Conservation (phyloP, 208 protist genomes). For the Crithidia expoeki region DNA sequence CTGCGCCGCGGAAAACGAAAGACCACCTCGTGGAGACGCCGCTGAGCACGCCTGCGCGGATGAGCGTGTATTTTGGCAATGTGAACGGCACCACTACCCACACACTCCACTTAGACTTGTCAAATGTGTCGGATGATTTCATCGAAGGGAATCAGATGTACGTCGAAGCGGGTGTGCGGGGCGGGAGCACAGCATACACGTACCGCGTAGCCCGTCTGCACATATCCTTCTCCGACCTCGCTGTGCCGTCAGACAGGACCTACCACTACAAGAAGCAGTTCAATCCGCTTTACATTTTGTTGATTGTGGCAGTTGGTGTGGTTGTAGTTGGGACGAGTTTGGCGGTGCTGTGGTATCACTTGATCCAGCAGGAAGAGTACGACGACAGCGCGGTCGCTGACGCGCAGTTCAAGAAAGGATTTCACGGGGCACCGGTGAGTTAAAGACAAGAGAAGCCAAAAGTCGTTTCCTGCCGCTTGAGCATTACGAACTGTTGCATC, state of each 20-base stretch:
- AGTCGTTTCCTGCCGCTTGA: too few relatives aligned
- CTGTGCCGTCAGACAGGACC: slow-evolving; percentile 14
- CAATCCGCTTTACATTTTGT: slow-evolving; percentile 39
- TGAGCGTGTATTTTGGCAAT: slow-evolving; percentile 37
- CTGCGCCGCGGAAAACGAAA: slow-evolving; percentile 18
- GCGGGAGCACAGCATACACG: slow-evolving; percentile 20
- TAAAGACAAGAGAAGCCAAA: neutral
- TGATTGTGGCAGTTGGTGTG: slow-evolving; percentile 31
- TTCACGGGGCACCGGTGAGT: too few relatives aligned
- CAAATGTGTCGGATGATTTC: slow-evolving; percentile 31
- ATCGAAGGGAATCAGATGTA: slow-evolving; percentile 58
- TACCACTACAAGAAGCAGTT: slow-evolving; percentile 34
- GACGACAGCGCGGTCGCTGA: slow-evolving; percentile 41
- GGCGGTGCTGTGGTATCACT: slow-evolving; percentile 48
- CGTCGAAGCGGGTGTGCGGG: slow-evolving; percentile 48
- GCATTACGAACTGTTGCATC: too few relatives aligned
- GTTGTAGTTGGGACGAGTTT: slow-evolving; percentile 29
- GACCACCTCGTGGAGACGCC: slow-evolving; percentile 16
- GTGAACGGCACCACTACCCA: slow-evolving; percentile 29
- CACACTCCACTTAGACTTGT: slow-evolving; percentile 33
- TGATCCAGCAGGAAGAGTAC: slow-evolving; percentile 26
- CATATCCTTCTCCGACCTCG: slow-evolving; percentile 47
- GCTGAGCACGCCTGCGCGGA: neutral
- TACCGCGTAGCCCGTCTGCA: slow-evolving; percentile 47
- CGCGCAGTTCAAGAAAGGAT: slow-evolving; percentile 27